Conservation (phyloP, 1,284 basidiomycete genomes). For the Tilletia caries region DNA sequence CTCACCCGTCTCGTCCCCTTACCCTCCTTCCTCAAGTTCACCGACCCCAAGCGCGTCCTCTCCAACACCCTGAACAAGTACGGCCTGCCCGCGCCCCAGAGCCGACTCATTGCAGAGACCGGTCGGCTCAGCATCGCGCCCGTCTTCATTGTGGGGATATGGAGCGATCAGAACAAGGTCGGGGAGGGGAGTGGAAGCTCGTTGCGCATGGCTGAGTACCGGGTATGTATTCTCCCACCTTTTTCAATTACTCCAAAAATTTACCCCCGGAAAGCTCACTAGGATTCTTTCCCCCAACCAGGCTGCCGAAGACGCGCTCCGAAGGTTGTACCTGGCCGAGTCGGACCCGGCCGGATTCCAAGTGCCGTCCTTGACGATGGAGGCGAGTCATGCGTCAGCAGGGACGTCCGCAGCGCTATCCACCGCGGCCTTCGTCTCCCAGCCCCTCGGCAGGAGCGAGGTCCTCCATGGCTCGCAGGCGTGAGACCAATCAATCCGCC, state of each 20-base stretch:
- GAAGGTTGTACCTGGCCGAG: conserved; percentile 67
- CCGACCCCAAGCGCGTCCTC: conserved; percentile 54
- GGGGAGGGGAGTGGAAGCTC: conserved; percentile 93
- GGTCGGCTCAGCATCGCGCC: conserved; percentile 84
- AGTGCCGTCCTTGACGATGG: not conserved
- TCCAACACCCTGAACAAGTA: conserved; percentile 51
- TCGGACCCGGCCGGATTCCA: conserved; percentile 15
- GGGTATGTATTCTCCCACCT: conserved; percentile 56
- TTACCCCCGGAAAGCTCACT: conserved; percentile 57
- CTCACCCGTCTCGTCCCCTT: conserved; percentile 59
- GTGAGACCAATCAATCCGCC: not conserved
- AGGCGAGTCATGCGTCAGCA: not conserved
- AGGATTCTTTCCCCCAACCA: conserved; percentile 40
- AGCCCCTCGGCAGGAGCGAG: conserved; percentile 3
- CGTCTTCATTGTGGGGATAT: conserved; percentile 88
- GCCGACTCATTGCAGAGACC: conserved; percentile 81
- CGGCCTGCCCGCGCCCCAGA: conserved; percentile 36
- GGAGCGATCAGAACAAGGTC: conserved; percentile 75
- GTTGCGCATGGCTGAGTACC: conserved; percentile 89
- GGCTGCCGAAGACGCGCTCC: conserved; percentile 80
- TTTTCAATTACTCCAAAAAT: not conserved
- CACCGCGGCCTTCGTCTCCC: not conserved
- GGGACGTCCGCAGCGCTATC: not conserved
- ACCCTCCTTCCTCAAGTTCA: conserved; percentile 78
- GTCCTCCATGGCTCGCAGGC: conserved; percentile 9